Percentiles rank a stretch among this genome's conserved stretches.
phyloP scores from a whole-genome alignment of 441 rosid species.

The Eugenia klotzschiana region DNA sequence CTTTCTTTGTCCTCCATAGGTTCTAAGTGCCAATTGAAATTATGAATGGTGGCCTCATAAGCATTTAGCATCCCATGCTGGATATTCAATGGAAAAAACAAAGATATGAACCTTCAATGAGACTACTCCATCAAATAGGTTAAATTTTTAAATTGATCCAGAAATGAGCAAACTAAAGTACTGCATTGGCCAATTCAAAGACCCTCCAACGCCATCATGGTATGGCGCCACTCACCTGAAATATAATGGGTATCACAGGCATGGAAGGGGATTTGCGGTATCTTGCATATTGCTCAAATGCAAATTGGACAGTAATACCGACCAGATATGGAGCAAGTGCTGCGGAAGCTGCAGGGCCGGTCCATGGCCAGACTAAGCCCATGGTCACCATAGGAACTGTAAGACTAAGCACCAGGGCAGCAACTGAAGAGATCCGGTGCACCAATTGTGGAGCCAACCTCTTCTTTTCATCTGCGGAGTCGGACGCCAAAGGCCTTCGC shows the following conservation, averaged over 20 bases:
- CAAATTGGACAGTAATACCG: slow-evolving; percentile 84
- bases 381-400: slow-evolving; percentile 88
- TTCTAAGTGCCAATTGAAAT: background rate
- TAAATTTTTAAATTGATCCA: background rate
- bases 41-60: background rate
- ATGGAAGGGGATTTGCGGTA: slow-evolving; percentile 61
- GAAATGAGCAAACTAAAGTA: background rate
- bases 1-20: background rate
- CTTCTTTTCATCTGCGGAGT: slow-evolving; percentile 6
- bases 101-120: background rate
- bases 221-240: slow-evolving; percentile 47
- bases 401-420: slow-evolving; percentile 76
- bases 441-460: slow-evolving; percentile 33
- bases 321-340: slow-evolving; percentile 95
- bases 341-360: slow-evolving; percentile 98
- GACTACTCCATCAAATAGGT: background rate
- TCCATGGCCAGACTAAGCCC: slow-evolving; percentile 99
- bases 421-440: slow-evolving; percentile 70
- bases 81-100: background rate
- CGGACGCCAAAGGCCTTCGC: slow-evolving; percentile 30
- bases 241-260: slow-evolving; percentile 66
- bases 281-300: slow-evolving; percentile 81
- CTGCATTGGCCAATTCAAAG: background rate
- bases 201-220: background rate
- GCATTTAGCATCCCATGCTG: background rate